Percentiles rank a stretch among this genome's conserved stretches.
Evolutionary conservation across 2,329 filamentous ascomycete genomes (phyloP).

Genomic region (Apiospora malaysiana): DNA sequence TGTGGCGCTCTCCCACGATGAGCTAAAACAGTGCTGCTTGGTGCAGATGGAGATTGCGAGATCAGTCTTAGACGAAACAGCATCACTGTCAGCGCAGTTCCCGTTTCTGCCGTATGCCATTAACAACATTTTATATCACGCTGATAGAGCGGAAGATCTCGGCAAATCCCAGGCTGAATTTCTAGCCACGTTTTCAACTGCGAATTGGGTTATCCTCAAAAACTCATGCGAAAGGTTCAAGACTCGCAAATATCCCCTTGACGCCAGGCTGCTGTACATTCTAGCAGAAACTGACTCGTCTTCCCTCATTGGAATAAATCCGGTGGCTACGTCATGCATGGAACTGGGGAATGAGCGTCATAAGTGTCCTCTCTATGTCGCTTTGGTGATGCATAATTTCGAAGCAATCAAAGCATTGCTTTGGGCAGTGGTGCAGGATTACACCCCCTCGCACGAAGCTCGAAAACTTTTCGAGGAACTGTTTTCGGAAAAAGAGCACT

Average conservation of each 20-base stretch:
- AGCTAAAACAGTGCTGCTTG: constrained; percentile 44
- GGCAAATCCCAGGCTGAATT: constrained; percentile 24
- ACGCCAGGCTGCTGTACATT: constrained; percentile 27
- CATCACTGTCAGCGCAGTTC: constrained; percentile 6
- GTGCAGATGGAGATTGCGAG: constrained; percentile 13
- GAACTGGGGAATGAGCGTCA: not conserved
- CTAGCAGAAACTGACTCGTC: constrained; percentile 20
- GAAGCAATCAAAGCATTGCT: not conserved
- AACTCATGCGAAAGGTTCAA: constrained; percentile 25
- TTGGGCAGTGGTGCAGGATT: not conserved
- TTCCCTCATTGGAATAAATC: not conserved
- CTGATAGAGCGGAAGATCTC: constrained; percentile 23
- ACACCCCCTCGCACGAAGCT: not conserved
- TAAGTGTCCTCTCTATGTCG: not conserved
- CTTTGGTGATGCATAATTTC: not conserved
- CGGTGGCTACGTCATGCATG: not conserved
- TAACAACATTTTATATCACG: constrained; percentile 24
- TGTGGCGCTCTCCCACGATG: constrained; percentile 47
- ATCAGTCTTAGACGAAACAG: not conserved
- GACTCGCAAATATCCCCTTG: constrained; percentile 20
- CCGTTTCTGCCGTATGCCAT: constrained; percentile 28
- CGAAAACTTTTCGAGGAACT: not conserved
- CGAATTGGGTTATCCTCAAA: constrained; percentile 24
- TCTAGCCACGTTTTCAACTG: constrained; percentile 10
- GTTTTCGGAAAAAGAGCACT: not conserved